These are phyloP conservation scores for Saccharomycopsis crataegensis DNA, from an alignment of 1,139 yeast species.

Conservation along the genomic window DNA sequence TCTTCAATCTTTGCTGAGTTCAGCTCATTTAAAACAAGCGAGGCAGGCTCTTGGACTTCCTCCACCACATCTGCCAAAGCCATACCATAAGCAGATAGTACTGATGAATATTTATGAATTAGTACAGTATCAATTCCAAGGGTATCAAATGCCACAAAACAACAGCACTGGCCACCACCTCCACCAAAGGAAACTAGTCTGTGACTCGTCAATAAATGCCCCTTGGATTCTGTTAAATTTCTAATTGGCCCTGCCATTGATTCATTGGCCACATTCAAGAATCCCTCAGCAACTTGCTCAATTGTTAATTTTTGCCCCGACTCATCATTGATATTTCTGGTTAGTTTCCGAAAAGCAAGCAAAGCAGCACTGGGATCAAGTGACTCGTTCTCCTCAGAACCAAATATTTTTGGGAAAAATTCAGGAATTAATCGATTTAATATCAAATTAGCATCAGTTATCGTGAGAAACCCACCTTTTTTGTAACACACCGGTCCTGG, in stretches of 20 bases:
- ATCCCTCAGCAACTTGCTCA: slow-evolving; percentile 46
- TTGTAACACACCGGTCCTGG: slow-evolving; percentile 58
- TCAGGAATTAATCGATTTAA: slow-evolving; percentile 50
- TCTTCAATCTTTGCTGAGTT: slow-evolving; percentile 29
- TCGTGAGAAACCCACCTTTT: slow-evolving; percentile 47
- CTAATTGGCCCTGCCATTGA: slow-evolving; percentile 52
- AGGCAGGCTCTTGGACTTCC: slow-evolving; percentile 57
- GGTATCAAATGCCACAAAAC: slow-evolving; percentile 39
- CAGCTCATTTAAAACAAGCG: slow-evolving; percentile 29
- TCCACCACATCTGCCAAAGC: slow-evolving; percentile 49
- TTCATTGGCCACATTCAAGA: slow-evolving; percentile 46
- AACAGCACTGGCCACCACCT: slow-evolving; percentile 53
- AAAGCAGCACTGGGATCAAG: slow-evolving; percentile 37
- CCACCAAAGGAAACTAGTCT: slow-evolving; percentile 50
- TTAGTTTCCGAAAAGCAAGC: slow-evolving; percentile 34
- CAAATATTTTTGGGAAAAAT: slow-evolving; percentile 50
- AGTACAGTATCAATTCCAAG: slow-evolving; percentile 40
- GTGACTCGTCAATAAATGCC: slow-evolving; percentile 39
- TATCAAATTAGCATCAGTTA: slow-evolving; percentile 50
- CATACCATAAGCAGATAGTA: slow-evolving; percentile 51
- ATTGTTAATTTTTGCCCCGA: slow-evolving; percentile 29
- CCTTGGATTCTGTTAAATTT: slow-evolving; percentile 48
- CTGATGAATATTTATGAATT: slow-evolving; percentile 46
- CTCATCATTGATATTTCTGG: slow-evolving; percentile 36
- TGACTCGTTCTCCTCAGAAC: slow-evolving; percentile 47